These are phyloP conservation scores for Neoscytalidium dimidiatum DNA, from an alignment of 2,329 filamentous ascomycete species.

Conservation along the genomic window DNA sequence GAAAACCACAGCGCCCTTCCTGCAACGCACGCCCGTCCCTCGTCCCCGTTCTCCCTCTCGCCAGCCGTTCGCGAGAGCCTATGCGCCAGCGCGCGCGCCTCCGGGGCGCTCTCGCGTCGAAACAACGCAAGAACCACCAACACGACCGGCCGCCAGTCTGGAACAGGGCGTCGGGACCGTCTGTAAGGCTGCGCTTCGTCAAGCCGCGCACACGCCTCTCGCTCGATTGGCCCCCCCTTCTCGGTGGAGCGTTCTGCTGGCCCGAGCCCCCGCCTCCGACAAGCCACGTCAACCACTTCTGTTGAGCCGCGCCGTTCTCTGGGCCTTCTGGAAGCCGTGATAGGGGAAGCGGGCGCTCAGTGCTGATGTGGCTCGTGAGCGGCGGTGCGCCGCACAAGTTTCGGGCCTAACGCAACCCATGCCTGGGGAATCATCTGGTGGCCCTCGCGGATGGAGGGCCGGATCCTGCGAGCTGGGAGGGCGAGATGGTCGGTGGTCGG, in stretches of 20 bases:
- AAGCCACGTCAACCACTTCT: conserved; percentile 16
- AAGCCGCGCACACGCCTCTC: neutral
- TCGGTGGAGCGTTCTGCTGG: neutral
- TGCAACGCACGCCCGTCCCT: neutral
- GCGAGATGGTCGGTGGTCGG: conserved; percentile 6
- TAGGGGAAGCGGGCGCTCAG: neutral
- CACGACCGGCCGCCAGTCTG: neutral
- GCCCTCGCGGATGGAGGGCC: neutral
- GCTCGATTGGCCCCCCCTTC: neutral
- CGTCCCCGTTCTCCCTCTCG: neutral
- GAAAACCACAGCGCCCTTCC: neutral
- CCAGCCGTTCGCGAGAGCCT: too few relatives aligned
- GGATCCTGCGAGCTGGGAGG: conserved; percentile 6
- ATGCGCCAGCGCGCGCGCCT: too few relatives aligned
- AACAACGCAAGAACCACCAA: neutral
- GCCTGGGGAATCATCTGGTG: conserved; percentile 2
- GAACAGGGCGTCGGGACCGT: conserved; percentile 9
- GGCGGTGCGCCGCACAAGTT: conserved; percentile 8
- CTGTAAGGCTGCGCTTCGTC: conserved; percentile 16
- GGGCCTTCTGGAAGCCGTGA: conserved; percentile 13
- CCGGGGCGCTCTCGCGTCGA: neutral
- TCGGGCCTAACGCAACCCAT: conserved; percentile 3
- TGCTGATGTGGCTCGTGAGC: conserved; percentile 6
- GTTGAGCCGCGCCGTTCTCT: conserved; percentile 4
- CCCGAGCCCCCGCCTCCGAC: neutral